phyloP scores from a whole-genome alignment of 2,329 filamentous ascomycete species.

The Karstenula rhodostoma region DNA sequence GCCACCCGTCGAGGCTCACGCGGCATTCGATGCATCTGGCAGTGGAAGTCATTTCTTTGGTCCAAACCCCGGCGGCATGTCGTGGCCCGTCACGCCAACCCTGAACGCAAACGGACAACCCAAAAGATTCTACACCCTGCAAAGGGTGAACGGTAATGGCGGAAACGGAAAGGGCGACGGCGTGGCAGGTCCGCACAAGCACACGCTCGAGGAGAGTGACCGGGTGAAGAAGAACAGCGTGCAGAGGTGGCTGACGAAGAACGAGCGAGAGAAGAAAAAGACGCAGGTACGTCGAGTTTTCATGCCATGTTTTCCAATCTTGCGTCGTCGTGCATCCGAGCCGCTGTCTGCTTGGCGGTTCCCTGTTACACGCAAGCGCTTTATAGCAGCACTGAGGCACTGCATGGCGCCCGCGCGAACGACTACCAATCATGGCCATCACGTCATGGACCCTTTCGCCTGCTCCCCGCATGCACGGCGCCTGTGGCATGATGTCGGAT shows the following conservation, averaged over 20 bases:
- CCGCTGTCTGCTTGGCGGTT: background rate
- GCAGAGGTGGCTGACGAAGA: slow-evolving; percentile 69
- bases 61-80: slow-evolving; percentile 22
- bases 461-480: slow-evolving; percentile 2
- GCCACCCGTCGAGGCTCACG: slow-evolving; percentile 26
- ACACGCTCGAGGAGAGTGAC: slow-evolving; percentile 76
- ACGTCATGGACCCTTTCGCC: slow-evolving; percentile 15
- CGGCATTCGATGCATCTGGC: background rate
- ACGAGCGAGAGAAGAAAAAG: slow-evolving; percentile 72
- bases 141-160: slow-evolving; percentile 79
- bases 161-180: slow-evolving; percentile 76
- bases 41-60: slow-evolving; percentile 33
- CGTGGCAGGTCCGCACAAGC: slow-evolving; percentile 76
- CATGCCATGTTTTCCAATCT: background rate
- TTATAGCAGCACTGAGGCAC: slow-evolving; percentile 20
- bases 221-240: slow-evolving; percentile 84
- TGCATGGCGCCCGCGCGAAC: slow-evolving; percentile 14
- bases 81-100: slow-evolving; percentile 36
- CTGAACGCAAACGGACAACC: slow-evolving; percentile 23
- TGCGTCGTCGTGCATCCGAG: background rate
- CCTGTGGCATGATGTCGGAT: background rate
- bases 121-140: slow-evolving; percentile 69
- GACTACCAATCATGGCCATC: slow-evolving; percentile 12
- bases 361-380: slow-evolving; percentile 7
- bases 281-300: slow-evolving; percentile 39